phyloP scores from a whole-genome alignment of 2,329 filamentous ascomycete genomes.

The Curvularia lunata region DNA sequence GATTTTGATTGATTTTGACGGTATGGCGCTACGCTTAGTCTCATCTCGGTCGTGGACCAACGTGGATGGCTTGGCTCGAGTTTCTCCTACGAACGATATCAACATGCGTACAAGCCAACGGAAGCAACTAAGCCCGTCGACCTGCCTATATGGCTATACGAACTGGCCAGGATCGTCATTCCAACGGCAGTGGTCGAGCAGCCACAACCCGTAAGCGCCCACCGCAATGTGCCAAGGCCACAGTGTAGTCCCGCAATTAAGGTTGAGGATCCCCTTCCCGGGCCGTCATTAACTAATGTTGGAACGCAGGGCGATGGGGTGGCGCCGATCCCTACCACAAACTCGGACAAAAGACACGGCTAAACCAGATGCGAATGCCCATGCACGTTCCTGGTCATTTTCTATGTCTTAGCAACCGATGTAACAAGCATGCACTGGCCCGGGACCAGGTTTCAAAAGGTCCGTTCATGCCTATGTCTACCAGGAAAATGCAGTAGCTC shows the following conservation, averaged over 20 bases:
- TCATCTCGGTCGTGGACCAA: conserved; percentile 17
- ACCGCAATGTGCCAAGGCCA: conserved; percentile 12
- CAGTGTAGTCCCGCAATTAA: conserved; percentile 31
- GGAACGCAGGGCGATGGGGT: conserved; percentile 27
- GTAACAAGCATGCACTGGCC: conserved; percentile 16
- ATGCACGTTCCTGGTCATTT: conserved; percentile 26
- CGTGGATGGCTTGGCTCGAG: background rate
- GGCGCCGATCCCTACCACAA: conserved; percentile 32
- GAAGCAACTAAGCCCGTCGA: conserved; percentile 14
- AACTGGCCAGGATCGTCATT: conserved; percentile 25
- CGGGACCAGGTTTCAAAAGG: conserved; percentile 18
- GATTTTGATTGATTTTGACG: background rate
- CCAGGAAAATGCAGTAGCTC: conserved; percentile 11
- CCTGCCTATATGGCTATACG: conserved; percentile 13
- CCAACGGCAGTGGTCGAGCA: conserved; percentile 19
- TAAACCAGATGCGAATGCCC: conserved; percentile 34
- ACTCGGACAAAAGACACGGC: conserved; percentile 23
- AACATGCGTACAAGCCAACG: conserved; percentile 1
- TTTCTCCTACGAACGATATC: conserved; percentile 1
- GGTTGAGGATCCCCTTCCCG: conserved; percentile 29
- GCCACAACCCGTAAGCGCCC: conserved; percentile 13
- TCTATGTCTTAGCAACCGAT: conserved; percentile 13
- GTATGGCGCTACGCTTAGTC: conserved; percentile 9
- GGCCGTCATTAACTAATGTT: conserved; percentile 25
- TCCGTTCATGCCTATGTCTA: conserved; percentile 16